Evolutionary conservation across 768 basidiomycete species (phyloP), one percentile per base, ranked within the genome.

Genomic region (Boletellus emodensis): DNA sequence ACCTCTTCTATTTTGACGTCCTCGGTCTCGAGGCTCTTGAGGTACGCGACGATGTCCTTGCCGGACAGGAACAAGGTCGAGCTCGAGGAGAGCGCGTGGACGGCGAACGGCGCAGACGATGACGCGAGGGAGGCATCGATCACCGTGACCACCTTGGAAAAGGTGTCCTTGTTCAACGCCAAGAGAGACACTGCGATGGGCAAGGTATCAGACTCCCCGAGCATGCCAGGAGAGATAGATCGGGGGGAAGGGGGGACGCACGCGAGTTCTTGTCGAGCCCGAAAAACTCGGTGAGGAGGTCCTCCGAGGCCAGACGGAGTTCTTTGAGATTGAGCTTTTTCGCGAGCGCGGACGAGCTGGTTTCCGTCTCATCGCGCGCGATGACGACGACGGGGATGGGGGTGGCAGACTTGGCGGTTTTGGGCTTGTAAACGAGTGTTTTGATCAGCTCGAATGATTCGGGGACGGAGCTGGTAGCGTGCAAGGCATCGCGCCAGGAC

Each of bases 381-480:
- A 97, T 79, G 52, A 94, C 85, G 56, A 97, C 78, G 51, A 97
- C 83, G 8, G 93, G 94, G 46, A 91, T 78, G 2, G 91, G 83
- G 28, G 79, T 81, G 7, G 88, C 90, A 0, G 82, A 79, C 68
- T 96, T 96, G n/a, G 93, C 87, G 3, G 93, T 92, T 71, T 94
- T 94, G 30, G 94, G 94, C 66, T 97, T 97, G 84, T 91, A 95
- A 49, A 95, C 85, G 58, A 94, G 84, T 42, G 87, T 89, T 69
- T 93, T 94, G 66, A 88, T 78, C 59, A 90, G 76, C 66, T 88
- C 81, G 62, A 85, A 89, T 14, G 75, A 73, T 41, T 71, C 72
- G 1, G 85, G 84, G 20, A 77, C 71, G 12, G 76, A 71, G 35
- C 76, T 57, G 44, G 70, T 67, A 7, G 78, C 74, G 53, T 77